These are phyloP conservation scores for Trichoderma aggressivum DNA, from an alignment of 2,329 filamentous ascomycete genomes.

Conservation along the genomic window DNA sequence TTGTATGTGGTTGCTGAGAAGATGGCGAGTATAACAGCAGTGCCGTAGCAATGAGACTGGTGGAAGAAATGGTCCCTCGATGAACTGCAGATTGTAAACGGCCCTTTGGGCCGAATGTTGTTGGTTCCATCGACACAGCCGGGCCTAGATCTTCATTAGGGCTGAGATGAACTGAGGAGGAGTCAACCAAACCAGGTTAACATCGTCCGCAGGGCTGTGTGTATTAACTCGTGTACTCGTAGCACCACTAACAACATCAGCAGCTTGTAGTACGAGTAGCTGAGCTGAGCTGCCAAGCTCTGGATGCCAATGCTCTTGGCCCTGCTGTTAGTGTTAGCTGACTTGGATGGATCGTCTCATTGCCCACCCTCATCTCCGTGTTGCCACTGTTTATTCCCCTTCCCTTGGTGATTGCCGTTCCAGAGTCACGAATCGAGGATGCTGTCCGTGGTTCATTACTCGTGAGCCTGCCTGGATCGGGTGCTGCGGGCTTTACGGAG, in stretches of 20 bases:
- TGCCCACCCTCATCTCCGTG: neutral
- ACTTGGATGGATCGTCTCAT: neutral
- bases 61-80: neutral
- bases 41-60: neutral
- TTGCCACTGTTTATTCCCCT: neutral
- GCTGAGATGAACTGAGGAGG: slow-evolving; percentile 4
- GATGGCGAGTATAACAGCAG: neutral
- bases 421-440: neutral
- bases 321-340: slow-evolving; percentile 1
- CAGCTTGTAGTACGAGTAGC: neutral
- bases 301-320: neutral
- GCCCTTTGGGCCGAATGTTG: neutral
- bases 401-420: neutral
- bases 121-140: neutral
- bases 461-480: neutral
- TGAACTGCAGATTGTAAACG: neutral
- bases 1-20: neutral
- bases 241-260: neutral
- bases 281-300: neutral
- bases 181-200: neutral
- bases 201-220: neutral
- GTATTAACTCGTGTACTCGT: too few relatives aligned
- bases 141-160: neutral
- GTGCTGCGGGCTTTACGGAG: neutral
- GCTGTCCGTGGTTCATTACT: neutral